Base-by-base conservation (phyloP, 148 eudicot genomes). In the Amaranthus cruentus region DNA sequence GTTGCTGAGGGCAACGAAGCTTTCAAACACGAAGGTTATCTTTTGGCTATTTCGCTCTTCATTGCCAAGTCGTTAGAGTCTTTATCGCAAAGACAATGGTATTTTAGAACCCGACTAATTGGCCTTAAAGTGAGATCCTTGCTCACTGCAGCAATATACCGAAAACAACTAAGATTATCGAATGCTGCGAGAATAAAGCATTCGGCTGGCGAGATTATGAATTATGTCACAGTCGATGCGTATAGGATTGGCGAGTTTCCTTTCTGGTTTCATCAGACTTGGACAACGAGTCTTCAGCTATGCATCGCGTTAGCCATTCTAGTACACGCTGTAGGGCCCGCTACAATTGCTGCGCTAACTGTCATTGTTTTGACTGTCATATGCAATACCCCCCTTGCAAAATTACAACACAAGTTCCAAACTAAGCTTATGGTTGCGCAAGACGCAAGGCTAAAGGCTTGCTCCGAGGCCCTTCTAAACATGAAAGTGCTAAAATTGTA, bases 171-270 rank as follows among this genome's bases (percentile, higher is more conserved):
- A 48, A 82, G 81, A 21, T 69, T 91, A 9, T 89, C 97, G 8
- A 91, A 91, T 81, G 85, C 91, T 68, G 87, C 98, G 47, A 87
- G 81, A 69, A 67, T 77, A 76, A 78, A 14, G n/a, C 93, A 94
- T 65, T 91, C 98, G 6, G 81, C 86, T 54, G 97, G 97, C 28
- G 97, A 94, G 75, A 93, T 90, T 67, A 89, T 85, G 86, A 93
- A 84, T 82, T 93, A 93, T 83, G 97, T 85, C 6, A 86, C 87
- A 6, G 92, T 88, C 9, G 98, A 93, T 78, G 92, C 94, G 56
- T 91, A 91, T 64, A 71, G 98, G 46, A 85, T 93, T 47, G 98
- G 97, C 14, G 98, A 94, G 74, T 89, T 94, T 64, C 96, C 98
- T 7, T 87, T 79, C 70, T 94, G 94, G 92, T 83, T 88, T 75